Conservation (phyloP, 352 stramenopile species). For the Phytopythium delawarense region DNA sequence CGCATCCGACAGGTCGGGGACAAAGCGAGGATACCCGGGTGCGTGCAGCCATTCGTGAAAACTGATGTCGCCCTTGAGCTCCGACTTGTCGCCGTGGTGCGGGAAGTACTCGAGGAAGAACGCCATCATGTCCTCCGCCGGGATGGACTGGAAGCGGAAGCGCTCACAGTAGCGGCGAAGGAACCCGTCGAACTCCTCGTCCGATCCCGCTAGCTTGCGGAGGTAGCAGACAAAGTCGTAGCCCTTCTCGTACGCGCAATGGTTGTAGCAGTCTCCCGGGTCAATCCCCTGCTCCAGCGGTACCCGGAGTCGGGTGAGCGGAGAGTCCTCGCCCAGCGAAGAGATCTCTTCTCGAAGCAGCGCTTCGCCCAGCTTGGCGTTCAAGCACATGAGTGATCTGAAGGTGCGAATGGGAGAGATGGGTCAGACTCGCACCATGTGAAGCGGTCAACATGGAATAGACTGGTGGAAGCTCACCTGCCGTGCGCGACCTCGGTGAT, state of each 20-base stretch:
- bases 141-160: conserved; percentile 76
- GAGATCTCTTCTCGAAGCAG: conserved; percentile 65
- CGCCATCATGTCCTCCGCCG: conserved; percentile 59
- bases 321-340: conserved; percentile 59
- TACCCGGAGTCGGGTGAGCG: conserved; percentile 64
- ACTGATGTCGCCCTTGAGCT: conserved; percentile 57
- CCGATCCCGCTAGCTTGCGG: conserved; percentile 53
- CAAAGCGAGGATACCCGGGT: conserved; percentile 53
- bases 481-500: conserved; percentile 66
- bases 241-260: conserved; percentile 80
- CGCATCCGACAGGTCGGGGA: conserved; percentile 57
- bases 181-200: conserved; percentile 71
- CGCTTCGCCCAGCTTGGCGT: conserved; percentile 68
- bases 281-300: conserved; percentile 73
- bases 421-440: no score
- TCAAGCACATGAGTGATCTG: conserved; percentile 61
- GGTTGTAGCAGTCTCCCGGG: conserved; percentile 78
- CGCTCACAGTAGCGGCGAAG: conserved; percentile 58
- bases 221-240: conserved; percentile 79
- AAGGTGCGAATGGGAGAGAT: background rate
- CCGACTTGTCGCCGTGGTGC: conserved; percentile 36
- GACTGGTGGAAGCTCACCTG: conserved; percentile 21
- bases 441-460: background rate
- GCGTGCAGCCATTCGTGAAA: conserved; percentile 68
- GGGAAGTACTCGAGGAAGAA: conserved; percentile 74